Conservation (phyloP, 2,329 filamentous ascomycete genomes). For the Trichophyton mentagrophytes region DNA sequence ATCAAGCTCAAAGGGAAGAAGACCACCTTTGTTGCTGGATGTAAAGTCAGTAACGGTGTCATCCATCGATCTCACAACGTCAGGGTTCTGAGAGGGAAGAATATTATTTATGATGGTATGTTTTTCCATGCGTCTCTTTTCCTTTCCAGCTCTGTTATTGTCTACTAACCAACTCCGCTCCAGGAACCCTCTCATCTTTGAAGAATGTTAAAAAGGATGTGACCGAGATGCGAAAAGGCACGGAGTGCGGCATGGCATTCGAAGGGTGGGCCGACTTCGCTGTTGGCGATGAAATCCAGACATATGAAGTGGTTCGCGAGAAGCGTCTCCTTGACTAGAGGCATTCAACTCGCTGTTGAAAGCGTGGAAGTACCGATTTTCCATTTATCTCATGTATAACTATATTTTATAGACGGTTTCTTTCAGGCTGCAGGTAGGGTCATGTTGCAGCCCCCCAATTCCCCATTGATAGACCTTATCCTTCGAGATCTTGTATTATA, state of each 20-base stretch:
- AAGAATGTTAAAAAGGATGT: constrained; percentile 92
- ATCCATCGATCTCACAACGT: constrained; percentile 53
- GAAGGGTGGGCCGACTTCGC: constrained; percentile 65
- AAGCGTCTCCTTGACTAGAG: constrained; percentile 39
- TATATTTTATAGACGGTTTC: not conserved
- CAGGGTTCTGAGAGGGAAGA: constrained; percentile 56
- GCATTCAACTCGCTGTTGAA: constrained; percentile 14
- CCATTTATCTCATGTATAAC: not conserved
- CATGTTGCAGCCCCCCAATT: not conserved
- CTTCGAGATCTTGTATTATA: not conserved
- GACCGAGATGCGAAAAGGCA: constrained; percentile 74
- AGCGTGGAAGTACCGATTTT: not conserved
- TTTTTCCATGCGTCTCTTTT: constrained; percentile 14
- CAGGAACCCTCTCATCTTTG: constrained; percentile 66
- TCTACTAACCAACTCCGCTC: not conserved
- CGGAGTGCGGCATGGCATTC: constrained; percentile 86
- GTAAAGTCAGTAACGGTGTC: constrained; percentile 69
- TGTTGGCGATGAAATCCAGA: constrained; percentile 75
- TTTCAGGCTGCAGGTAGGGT: not conserved
- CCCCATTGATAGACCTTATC: not conserved
- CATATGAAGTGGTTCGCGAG: constrained; percentile 66
- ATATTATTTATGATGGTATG: constrained; percentile 72
- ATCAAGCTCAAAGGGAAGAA: constrained; percentile 64
- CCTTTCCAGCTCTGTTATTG: not conserved
- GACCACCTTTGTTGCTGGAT: constrained; percentile 69